A percentile compares a stretch with the other conserved stretches of the same genome.
phyloP scores from a whole-genome alignment of 2,329 filamentous ascomycete species.

The Fusarium lyarnte region DNA sequence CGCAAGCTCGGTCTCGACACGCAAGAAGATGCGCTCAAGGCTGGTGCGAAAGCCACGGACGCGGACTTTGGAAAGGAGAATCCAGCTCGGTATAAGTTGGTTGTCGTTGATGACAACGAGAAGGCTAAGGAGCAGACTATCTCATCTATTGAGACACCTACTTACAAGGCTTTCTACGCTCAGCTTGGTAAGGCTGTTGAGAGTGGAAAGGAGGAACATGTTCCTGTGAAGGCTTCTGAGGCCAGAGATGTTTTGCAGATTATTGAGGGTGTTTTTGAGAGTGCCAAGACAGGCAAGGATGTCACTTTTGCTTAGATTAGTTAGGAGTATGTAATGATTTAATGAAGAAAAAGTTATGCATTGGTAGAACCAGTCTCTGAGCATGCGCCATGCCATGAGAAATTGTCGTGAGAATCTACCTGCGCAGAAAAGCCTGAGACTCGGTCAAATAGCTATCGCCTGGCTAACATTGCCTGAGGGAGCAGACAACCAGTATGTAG shows the following conservation, averaged over 20 bases:
- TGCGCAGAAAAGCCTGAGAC: not conserved
- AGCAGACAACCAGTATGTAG: not conserved
- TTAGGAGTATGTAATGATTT: conserved; percentile 9
- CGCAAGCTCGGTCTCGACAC: conserved; percentile 76
- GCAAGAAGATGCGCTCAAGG: conserved; percentile 78
- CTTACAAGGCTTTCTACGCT: conserved; percentile 75
- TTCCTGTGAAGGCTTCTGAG: conserved; percentile 63
- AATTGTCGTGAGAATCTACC: not conserved
- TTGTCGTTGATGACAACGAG: conserved; percentile 62
- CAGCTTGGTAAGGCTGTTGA: conserved; percentile 59
- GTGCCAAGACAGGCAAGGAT: conserved; percentile 58
- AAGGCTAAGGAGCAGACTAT: conserved; percentile 59
- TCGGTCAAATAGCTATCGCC: accelerated
- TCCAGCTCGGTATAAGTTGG: conserved; percentile 67
- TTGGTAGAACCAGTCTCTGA: not conserved
- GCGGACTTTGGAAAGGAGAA: conserved; percentile 72
- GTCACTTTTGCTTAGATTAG: conserved; percentile 47
- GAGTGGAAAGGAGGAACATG: conserved; percentile 58
- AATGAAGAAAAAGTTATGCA: conserved; percentile 14
- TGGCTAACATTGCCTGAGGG: not conserved
- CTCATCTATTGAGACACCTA: conserved; percentile 70
- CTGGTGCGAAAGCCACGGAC: conserved; percentile 69
- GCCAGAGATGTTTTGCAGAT: conserved; percentile 63
- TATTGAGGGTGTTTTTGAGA: conserved; percentile 62
- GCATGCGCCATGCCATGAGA: accelerated